Evolutionary conservation across 768 basidiomycete genomes (phyloP).

Genomic region (Lenzites betulinus): DNA sequence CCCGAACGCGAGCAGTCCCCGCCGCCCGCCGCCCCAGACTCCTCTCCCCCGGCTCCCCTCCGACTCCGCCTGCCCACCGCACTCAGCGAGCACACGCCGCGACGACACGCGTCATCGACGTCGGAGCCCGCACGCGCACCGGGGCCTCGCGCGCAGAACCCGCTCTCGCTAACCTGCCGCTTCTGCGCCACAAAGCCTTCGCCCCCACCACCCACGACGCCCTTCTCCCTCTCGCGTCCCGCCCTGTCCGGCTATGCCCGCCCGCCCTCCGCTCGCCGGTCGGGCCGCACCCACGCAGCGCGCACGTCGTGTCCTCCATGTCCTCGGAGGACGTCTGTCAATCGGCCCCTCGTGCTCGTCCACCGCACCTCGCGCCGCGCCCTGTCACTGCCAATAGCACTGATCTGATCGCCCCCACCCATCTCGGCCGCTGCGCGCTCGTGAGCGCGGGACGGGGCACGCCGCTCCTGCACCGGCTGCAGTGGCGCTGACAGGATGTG

Average conservation of each 20-base stretch:
- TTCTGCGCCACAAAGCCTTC: conserved; percentile 26
- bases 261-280: background rate
- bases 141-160: background rate
- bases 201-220: conserved; percentile 14
- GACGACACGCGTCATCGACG: background rate
- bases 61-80: background rate
- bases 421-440: background rate
- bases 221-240: conserved; percentile 5
- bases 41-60: background rate
- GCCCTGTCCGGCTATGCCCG: background rate
- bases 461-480: background rate
- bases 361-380: background rate
- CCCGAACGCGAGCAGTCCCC: background rate
- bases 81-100: conserved; percentile 6
- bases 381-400: background rate
- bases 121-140: background rate
- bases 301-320: too few relatives aligned
- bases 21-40: background rate
- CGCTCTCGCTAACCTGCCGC: conserved; percentile 8
- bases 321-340: too few relatives aligned
- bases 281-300: too few relatives aligned
- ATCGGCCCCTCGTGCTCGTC: conserved; percentile 8
- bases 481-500: background rate
- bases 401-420: background rate
- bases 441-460: background rate